Percentiles rank a stretch among this genome's conserved stretches.
phyloP scores from a whole-genome alignment of 176 grass and related monocot genomes.

The Musa itinerans region DNA sequence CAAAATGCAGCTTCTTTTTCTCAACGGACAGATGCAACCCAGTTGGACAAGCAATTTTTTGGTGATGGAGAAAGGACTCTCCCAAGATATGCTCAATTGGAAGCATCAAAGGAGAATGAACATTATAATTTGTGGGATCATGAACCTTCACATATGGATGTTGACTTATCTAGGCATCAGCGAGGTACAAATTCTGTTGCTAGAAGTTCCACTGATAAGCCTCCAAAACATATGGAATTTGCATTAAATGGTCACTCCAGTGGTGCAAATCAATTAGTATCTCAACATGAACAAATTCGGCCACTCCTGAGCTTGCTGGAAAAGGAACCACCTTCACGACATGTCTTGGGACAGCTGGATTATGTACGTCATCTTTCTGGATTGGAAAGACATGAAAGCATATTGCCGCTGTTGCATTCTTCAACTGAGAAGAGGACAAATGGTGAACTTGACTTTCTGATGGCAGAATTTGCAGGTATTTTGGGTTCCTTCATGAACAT shows the following conservation, averaged over 20 bases:
- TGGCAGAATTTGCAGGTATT: conserved; percentile 87
- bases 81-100: conserved; percentile 27
- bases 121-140: conserved; percentile 11
- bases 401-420: conserved; percentile 83
- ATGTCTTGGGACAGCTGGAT: conserved; percentile 95
- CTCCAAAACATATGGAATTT: conserved; percentile 72
- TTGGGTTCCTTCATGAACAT: conserved; percentile 1
- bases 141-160: conserved; percentile 22
- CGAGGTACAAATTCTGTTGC: conserved; percentile 46
- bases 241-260: conserved; percentile 47
- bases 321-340: conserved; percentile 89
- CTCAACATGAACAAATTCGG: conserved; percentile 72
- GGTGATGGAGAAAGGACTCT: conserved; percentile 46
- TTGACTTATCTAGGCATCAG: conserved; percentile 47
- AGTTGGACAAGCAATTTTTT: conserved; percentile 10
- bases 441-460: conserved; percentile 87
- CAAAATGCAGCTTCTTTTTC: conserved; percentile 28
- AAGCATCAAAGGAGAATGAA: conserved; percentile 49
- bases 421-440: conserved; percentile 80
- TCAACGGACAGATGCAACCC: conserved; percentile 8
- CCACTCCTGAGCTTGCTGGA: conserved; percentile 86
- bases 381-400: conserved; percentile 88
- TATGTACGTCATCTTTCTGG: conserved; percentile 78
- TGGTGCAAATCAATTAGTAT: conserved; percentile 7
- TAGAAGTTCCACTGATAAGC: conserved; percentile 77